Base-by-base conservation (phyloP, 352 stramenopile species). In the Phytophthora cactorum region DNA sequence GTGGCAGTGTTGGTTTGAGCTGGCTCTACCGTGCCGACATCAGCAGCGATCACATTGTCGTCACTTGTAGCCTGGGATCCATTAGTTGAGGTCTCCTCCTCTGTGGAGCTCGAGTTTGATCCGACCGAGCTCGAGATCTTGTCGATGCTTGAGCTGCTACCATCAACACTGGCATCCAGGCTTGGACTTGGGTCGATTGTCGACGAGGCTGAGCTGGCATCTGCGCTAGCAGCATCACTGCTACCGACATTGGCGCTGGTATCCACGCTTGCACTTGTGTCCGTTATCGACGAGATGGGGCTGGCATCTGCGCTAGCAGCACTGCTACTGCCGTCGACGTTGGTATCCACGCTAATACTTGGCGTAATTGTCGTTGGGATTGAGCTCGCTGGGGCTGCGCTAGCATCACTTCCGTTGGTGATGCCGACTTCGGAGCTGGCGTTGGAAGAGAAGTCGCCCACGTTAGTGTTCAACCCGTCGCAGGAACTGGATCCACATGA, bases 31-130 rank as follows among this genome's bases (percentile, higher is more conserved):
- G 54, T 71, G 4, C 32, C 58, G 12, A 52, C 31, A 38, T 52
- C 52, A 44, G 28, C 27, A 25, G 29, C 47, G 47, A 68, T 52
- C 28, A 64, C 45, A 11, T 70, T 72, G 45, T 68, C 58, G 29
- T 79, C 51, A 11, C 62, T 70, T 54, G 25, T 46, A 12, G 50
- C 65, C 2, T 54, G 27, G 9, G 53, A 66, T 28, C 29, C 4
- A 54, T 53, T 7, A 0, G 59, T 64, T 11, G 59, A 11, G 11
- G 12, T 65, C 53, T 27, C 47, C 1, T 47, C 29, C n/a, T 29
- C 32, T 1, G 50, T 66, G 15, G 38, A 29, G 11, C 11, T 68
- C 7, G 28, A 43, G 17, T n/a, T 57, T 15, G 36, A 58, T 0
- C 15, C 51, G 8, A 50, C 41, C 1, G 52, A 50, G 27, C n/a